Evolutionary conservation across 2,329 filamentous ascomycete genomes (phyloP).

Genomic region (Aspergillus floridensis): DNA sequence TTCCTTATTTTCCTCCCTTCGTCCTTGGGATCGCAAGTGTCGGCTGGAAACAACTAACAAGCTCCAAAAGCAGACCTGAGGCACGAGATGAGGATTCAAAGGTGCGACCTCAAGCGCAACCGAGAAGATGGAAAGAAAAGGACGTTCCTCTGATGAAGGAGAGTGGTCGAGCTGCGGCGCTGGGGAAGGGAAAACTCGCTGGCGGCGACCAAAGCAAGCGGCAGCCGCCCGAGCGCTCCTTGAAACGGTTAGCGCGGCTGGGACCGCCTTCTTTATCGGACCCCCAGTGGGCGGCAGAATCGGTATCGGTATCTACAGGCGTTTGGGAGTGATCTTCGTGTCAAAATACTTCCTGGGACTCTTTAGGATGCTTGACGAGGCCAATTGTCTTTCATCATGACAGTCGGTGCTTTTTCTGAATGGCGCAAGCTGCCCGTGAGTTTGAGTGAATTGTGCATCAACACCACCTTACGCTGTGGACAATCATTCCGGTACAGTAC

Average conservation of each 20-base stretch:
- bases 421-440: constrained; percentile 86
- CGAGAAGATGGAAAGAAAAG: constrained; percentile 8
- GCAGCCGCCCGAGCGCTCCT: constrained; percentile 7
- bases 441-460: constrained; percentile 83
- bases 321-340: too few species aligned
- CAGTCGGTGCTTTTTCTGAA: constrained; percentile 58
- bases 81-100: not conserved
- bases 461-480: constrained; percentile 89
- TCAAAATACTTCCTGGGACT: too few species aligned
- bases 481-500: constrained; percentile 73
- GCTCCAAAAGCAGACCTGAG: not conserved
- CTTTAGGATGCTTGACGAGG: not conserved
- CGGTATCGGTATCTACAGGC: not conserved
- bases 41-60: not conserved
- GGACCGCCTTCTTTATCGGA: constrained; percentile 27
- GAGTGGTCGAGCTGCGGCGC: constrained; percentile 16
- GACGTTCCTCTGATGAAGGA: not conserved
- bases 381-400: constrained; percentile 26
- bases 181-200: constrained; percentile 34
- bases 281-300: constrained; percentile 24
- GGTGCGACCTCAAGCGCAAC: constrained; percentile 3
- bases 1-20: constrained; percentile 4
- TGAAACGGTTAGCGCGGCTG: constrained; percentile 21
- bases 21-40: not conserved
- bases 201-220: constrained; percentile 24